Base-by-base conservation (phyloP, 208 protist genomes). In the Naegleria gruberi region DNA sequence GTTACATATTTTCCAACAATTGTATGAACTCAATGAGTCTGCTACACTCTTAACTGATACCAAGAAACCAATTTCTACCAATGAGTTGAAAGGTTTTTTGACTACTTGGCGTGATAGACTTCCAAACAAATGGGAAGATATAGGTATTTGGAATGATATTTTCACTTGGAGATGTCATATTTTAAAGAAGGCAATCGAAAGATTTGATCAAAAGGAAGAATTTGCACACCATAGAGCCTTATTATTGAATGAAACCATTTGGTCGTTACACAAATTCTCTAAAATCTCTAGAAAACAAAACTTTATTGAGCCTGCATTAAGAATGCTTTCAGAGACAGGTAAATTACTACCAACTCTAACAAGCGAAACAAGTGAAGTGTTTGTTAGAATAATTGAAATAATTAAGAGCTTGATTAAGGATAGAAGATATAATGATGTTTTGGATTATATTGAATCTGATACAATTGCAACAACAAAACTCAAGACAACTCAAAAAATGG, bases 81-180 rank as follows among this genome's bases (percentile, higher is more conserved):
- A 17, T 26, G 86, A 89, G 40, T 46, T 89, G 15, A 89, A 77
- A 46, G 30, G 40, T 2, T 88, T 85, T n/a, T 57, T 91, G 26
- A 81, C 46, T 1, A 87, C 77, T 45, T 91, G 90, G 90, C 73
- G 90, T 73, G 90, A 91, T 73, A 40, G 90, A 55, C 40, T 91
- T 41, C 90, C 90, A 45, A 89, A 74, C 23, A 73, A 89, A 37
- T 91, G 42, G n/a, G 90, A 91, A 10, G 82, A 88, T 46, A 82
- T 91, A 73, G n/a, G 0, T 37, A 47, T 82, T 3, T 91, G 90
- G 90, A 89, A 43, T 46, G 90, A 91, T 81, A 91, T 91, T 77
- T 46, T 89, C 0, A 41, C 42, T 15, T 91, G 90, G 90, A 86
- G 90, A 89, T 40, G 26, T 45, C 90, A 91, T 23, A 51, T 91